phyloP scores from a whole-genome alignment of 768 basidiomycete species.

The Leccinum rimulosum region DNA sequence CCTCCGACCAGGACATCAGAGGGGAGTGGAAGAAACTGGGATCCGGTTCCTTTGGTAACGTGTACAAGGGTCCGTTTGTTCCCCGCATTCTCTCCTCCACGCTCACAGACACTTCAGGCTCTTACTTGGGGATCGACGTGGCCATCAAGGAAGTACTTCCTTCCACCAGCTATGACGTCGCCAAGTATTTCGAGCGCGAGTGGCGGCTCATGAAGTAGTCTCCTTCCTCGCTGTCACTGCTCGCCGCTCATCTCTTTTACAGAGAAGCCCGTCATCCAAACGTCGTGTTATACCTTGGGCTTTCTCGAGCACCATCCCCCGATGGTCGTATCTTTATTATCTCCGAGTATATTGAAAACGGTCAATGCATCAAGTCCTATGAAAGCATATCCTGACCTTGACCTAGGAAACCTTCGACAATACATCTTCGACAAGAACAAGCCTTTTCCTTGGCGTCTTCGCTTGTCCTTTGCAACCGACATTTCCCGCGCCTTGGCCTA shows the following conservation, averaged over 20 bases:
- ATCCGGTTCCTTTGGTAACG: constrained; percentile 90
- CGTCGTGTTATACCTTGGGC: constrained; percentile 90
- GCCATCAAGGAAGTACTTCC: constrained; percentile 97
- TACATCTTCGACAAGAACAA: constrained; percentile 86
- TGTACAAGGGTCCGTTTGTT: constrained; percentile 63
- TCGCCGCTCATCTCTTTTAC: constrained; percentile 5
- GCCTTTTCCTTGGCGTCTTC: constrained; percentile 90
- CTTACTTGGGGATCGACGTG: constrained; percentile 92
- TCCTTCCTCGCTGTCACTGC: neutral
- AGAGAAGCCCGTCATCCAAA: constrained; percentile 88
- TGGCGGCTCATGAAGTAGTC: constrained; percentile 90
- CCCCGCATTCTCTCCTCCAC: neutral
- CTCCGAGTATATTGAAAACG: constrained; percentile 91
- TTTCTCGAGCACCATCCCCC: constrained; percentile 73
- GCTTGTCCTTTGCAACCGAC: constrained; percentile 93
- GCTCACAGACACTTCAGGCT: constrained; percentile 44
- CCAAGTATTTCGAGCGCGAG: constrained; percentile 98
- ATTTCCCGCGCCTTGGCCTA: constrained; percentile 95
- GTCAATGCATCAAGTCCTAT: constrained; percentile 25
- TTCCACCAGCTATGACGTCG: constrained; percentile 87
- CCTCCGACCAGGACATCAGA: constrained; percentile 66
- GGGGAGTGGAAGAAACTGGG: constrained; percentile 88
- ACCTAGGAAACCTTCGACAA: constrained; percentile 68
- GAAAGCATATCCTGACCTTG: constrained; percentile 3
- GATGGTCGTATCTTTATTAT: constrained; percentile 91